Evolutionary conservation across 768 basidiomycete genomes (phyloP).

Genomic region (Tricholoma flavovirens): DNA sequence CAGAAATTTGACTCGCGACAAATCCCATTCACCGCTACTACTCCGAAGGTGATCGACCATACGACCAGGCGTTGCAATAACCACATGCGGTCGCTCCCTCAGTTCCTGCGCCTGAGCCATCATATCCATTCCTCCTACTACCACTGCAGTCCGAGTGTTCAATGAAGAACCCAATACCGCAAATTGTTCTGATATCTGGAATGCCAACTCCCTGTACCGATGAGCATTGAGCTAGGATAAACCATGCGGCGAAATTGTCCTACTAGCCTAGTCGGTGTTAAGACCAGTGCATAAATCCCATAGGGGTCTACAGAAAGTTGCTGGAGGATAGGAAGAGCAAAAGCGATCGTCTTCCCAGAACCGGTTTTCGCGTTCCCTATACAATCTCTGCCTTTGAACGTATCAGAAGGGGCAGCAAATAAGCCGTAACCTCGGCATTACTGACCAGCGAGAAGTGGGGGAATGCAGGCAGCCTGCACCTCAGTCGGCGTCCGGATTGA

Average conservation of each 20-base stretch:
- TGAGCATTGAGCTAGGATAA: neutral
- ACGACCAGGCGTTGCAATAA: conserved; percentile 94
- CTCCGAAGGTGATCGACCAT: conserved; percentile 87
- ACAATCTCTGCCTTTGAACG: conserved; percentile 75
- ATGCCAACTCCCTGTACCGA: conserved; percentile 78
- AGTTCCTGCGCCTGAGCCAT: conserved; percentile 89
- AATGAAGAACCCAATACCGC: conserved; percentile 80
- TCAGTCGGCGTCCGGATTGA: conserved; percentile 82
- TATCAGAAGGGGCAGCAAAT: neutral
- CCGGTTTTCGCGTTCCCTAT: conserved; percentile 98
- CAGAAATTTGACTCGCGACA: conserved; percentile 80
- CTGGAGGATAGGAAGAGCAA: conserved; percentile 93
- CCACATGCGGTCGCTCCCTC: conserved; percentile 79
- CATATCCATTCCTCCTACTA: conserved; percentile 99
- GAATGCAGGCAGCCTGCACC: conserved; percentile 88
- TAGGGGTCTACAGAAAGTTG: conserved; percentile 84
- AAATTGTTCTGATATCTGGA: conserved; percentile 97
- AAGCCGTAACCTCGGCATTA: neutral
- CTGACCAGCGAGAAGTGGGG: conserved; percentile 74
- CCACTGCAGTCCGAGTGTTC: conserved; percentile 77
- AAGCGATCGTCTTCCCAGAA: conserved; percentile 96
- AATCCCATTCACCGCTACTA: conserved; percentile 73
- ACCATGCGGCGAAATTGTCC: neutral
- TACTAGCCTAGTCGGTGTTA: conserved; percentile 89
- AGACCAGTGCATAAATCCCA: conserved; percentile 87